A percentile compares a stretch with the other conserved stretches of the same genome.
Evolutionary conservation across 257 asterid genomes (phyloP).

Genomic region (Nicotiana tabacum): DNA sequence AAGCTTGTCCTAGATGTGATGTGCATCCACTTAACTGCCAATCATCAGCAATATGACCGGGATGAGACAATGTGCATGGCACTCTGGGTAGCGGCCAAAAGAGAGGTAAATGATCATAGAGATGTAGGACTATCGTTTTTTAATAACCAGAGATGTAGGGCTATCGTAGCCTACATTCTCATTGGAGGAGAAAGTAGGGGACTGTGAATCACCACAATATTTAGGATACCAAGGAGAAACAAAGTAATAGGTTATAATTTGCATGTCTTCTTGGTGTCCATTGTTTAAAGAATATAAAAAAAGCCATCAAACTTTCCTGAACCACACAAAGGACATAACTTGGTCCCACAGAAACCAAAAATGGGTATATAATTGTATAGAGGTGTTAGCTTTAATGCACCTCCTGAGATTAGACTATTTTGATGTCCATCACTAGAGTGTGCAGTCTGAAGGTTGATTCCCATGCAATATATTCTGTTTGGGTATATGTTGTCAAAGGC

Average conservation of each 20-base stretch:
- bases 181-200: background rate
- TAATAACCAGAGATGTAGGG: background rate
- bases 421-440: no score
- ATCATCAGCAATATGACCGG: background rate
- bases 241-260: background rate
- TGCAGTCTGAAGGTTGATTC: no score
- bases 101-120: background rate
- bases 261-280: background rate
- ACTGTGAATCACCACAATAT: background rate
- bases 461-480: background rate
- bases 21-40: background rate
- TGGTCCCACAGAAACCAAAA: background rate
- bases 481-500: background rate
- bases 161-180: conserved; percentile 2
- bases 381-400: background rate
- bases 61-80: background rate
- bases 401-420: background rate
- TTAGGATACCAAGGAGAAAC: conserved; percentile 6
- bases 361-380: background rate
- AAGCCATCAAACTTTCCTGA: background rate
- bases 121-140: background rate
- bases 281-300: background rate
- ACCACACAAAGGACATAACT: background rate
- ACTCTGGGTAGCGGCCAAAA: background rate
- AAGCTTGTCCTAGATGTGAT: background rate